These are phyloP conservation scores for Camelina laxa DNA, from an alignment of 345 rosid genomes.

Conservation along the genomic window DNA sequence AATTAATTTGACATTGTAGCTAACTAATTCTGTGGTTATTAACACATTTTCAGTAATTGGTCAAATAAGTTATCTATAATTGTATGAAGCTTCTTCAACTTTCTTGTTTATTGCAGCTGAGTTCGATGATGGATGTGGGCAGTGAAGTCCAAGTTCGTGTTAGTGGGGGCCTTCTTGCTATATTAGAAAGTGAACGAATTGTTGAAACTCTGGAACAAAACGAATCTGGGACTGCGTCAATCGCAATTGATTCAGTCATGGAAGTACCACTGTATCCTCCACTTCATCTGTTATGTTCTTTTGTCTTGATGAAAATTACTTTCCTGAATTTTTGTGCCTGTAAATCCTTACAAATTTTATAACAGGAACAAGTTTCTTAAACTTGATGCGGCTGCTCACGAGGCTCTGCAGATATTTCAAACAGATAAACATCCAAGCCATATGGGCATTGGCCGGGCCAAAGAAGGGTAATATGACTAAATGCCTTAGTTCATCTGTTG, in stretches of 20 bases:
- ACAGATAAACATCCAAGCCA: slow-evolving; percentile 97
- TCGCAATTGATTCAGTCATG: slow-evolving; percentile 72
- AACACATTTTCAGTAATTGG: slow-evolving; percentile 11
- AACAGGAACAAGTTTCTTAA: slow-evolving; percentile 85
- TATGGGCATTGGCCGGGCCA: slow-evolving; percentile 99
- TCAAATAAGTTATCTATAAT: neutral
- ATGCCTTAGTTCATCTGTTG: slow-evolving; percentile 14
- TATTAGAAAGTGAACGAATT: slow-evolving; percentile 91
- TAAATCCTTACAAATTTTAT: slow-evolving; percentile 47
- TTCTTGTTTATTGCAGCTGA: slow-evolving; percentile 57
- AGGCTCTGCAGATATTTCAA: slow-evolving; percentile 93
- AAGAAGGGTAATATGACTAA: slow-evolving; percentile 83
- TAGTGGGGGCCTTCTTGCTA: slow-evolving; percentile 95
- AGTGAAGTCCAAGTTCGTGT: slow-evolving; percentile 93
- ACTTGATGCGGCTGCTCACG: slow-evolving; percentile 91
- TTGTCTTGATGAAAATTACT: slow-evolving; percentile 12
- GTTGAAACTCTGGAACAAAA: slow-evolving; percentile 81
- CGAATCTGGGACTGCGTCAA: slow-evolving; percentile 78
- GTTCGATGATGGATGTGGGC: slow-evolving; percentile 95
- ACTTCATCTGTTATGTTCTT: slow-evolving; percentile 23
- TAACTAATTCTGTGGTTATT: neutral
- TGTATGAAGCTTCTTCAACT: neutral
- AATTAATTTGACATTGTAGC: neutral
- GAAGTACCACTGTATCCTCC: slow-evolving; percentile 86
- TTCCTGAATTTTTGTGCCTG: slow-evolving; percentile 31